Conservation (phyloP, 1,284 basidiomycete species). For the Irpex sp. region DNA sequence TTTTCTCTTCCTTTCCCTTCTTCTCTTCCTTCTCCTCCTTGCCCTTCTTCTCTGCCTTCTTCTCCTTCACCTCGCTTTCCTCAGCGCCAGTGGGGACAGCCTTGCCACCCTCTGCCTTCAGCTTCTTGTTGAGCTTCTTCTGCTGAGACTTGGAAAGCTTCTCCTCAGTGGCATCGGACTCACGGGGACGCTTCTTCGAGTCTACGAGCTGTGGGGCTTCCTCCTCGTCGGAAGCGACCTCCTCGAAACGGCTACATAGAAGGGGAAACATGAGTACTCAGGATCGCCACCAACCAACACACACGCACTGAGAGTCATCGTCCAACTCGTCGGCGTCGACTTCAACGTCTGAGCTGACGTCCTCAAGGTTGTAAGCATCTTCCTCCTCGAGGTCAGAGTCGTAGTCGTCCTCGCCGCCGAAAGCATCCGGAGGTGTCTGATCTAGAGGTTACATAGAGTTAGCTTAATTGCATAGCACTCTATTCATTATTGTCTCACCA, state of each 20-base stretch:
- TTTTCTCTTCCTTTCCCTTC: conserved; percentile 5
- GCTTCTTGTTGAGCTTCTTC: conserved; percentile 14
- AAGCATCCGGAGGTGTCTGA: conserved; percentile 7
- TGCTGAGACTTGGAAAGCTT: conserved; percentile 29
- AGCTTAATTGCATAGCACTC: neutral
- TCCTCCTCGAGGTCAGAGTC: conserved; percentile 42
- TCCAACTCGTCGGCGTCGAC: conserved; percentile 59
- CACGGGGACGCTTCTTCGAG: conserved; percentile 60
- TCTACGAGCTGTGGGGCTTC: conserved; percentile 21
- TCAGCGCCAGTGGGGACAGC: conserved; percentile 38
- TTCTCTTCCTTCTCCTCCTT: conserved; percentile 8
- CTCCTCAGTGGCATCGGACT: conserved; percentile 40
- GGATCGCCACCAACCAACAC: neutral
- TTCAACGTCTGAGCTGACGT: conserved; percentile 78
- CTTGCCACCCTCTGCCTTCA: conserved; percentile 35
- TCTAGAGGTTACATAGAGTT: neutral
- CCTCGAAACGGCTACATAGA: conserved; percentile 57
- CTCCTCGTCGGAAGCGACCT: conserved; percentile 34
- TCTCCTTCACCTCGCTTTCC: conserved; percentile 4
- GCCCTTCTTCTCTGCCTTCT: conserved; percentile 5
- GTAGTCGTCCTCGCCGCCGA: conserved; percentile 37
- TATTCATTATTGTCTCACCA: conserved; percentile 37
- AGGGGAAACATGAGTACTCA: neutral
- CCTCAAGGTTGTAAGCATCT: conserved; percentile 58
- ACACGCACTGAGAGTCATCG: conserved; percentile 36